Percentiles rank a stretch among this genome's conserved stretches.
These are phyloP conservation scores for Corylus heterophylla DNA, from an alignment of 306 rosid genomes.

Conservation along the genomic window DNA sequence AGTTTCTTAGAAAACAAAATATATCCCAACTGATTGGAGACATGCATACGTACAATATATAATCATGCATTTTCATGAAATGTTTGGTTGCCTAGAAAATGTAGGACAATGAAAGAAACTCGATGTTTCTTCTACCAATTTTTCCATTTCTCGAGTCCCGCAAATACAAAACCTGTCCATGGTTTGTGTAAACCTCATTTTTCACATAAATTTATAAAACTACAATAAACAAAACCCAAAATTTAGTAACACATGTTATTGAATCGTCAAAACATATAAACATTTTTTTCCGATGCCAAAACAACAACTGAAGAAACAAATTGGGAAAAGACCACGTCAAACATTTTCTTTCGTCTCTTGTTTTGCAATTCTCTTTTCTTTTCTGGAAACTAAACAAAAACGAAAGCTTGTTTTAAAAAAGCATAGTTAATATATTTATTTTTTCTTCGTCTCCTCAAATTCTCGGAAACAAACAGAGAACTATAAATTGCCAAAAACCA, in stretches of 20 bases:
- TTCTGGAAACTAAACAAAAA: background rate
- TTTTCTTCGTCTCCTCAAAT: slow-evolving; percentile 8
- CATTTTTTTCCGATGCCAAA: background rate
- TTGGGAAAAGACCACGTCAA: too few species aligned
- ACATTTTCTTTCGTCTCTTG: too few species aligned
- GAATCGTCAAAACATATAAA: background rate
- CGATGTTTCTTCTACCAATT: slow-evolving; percentile 19
- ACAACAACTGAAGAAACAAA: background rate
- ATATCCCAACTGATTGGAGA: background rate
- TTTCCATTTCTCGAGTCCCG: background rate
- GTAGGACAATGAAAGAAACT: background rate
- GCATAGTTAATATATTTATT: background rate
- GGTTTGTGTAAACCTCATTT: background rate
- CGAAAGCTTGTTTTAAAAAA: slow-evolving; percentile 1
- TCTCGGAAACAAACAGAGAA: slow-evolving; percentile 18
- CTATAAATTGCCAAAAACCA: background rate
- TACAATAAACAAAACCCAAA: background rate
- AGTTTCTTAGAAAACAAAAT: background rate
- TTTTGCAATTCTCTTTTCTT: background rate
- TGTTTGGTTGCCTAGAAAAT: background rate
- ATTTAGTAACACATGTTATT: background rate
- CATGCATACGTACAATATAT: background rate
- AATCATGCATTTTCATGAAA: background rate
- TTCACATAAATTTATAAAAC: background rate
- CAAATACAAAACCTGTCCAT: background rate